These are phyloP conservation scores for Auricularia sp. DNA, from an alignment of 768 basidiomycete genomes.

Conservation along the genomic window DNA sequence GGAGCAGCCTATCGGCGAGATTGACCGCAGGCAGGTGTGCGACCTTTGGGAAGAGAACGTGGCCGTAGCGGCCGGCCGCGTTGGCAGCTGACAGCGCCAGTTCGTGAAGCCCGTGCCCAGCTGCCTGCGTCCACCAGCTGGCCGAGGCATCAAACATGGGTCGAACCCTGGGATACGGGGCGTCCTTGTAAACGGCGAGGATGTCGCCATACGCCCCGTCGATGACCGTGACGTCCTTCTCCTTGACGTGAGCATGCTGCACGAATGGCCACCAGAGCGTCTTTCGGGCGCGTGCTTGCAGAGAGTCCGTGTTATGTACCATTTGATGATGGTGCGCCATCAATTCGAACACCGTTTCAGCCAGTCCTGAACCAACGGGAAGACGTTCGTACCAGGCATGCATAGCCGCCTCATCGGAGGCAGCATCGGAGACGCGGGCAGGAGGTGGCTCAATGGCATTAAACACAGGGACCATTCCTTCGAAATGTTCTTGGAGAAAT, in stretches of 20 bases:
- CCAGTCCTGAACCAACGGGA: constrained; percentile 19
- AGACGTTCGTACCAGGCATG: constrained; percentile 55
- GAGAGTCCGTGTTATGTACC: constrained; percentile 63
- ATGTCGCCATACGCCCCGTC: constrained; percentile 84
- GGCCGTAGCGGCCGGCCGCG: constrained; percentile 89
- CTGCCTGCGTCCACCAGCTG: constrained; percentile 95
- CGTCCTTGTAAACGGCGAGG: constrained; percentile 54
- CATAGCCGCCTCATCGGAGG: constrained; percentile 47
- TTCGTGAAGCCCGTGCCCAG: constrained; percentile 69
- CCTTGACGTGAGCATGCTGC: constrained; percentile 67
- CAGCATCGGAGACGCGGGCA: constrained; percentile 27
- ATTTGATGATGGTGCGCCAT: constrained; percentile 49
- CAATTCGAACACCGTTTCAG: constrained; percentile 33
- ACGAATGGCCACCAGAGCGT: constrained; percentile 97
- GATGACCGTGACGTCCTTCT: constrained; percentile 75
- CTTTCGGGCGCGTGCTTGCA: constrained; percentile 62
- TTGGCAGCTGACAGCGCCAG: constrained; percentile 79
- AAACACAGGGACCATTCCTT: constrained; percentile 17
- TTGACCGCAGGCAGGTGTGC: constrained; percentile 76
- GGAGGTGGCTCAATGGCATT: constrained; percentile 51
- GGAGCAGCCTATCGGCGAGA: constrained; percentile 70
- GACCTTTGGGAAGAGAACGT: constrained; percentile 91
- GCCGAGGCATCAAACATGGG: constrained; percentile 83
- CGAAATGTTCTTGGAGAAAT: constrained; percentile 19
- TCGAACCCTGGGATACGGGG: constrained; percentile 1